phyloP scores from a whole-genome alignment of 2,329 filamentous ascomycete genomes.

The Botrytis deweyae region DNA sequence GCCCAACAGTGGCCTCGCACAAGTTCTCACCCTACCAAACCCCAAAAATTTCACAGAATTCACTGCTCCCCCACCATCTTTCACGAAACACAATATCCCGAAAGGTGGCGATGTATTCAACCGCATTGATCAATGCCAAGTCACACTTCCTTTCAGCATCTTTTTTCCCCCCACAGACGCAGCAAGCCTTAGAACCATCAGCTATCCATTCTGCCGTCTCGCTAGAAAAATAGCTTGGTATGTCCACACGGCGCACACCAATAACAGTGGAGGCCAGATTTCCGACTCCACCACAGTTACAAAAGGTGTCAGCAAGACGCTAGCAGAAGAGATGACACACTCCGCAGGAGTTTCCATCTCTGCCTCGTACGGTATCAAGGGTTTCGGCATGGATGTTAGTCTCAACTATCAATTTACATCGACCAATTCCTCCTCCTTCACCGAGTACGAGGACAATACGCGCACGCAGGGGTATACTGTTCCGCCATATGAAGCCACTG shows the following conservation, averaged over 20 bases:
- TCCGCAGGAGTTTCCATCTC: neutral
- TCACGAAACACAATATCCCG: neutral
- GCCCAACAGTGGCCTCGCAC: neutral
- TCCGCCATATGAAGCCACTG: neutral
- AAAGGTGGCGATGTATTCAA: neutral
- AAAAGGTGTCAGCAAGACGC: constrained; percentile 3
- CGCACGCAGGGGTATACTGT: neutral
- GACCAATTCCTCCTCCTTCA: neutral
- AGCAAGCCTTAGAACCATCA: neutral
- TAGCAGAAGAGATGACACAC: neutral
- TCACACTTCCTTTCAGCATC: neutral
- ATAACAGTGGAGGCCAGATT: neutral
- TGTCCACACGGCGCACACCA: neutral
- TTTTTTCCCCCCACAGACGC: neutral
- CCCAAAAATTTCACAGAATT: neutral
- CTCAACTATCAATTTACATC: neutral
- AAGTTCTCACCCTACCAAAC: neutral
- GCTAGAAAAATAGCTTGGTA: constrained; percentile 2
- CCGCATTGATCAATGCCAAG: neutral
- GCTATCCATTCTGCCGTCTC: neutral
- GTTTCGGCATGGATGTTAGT: constrained; percentile 5
- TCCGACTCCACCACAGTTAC: neutral
- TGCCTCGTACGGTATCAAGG: neutral
- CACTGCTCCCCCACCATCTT: neutral
- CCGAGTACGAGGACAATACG: neutral